These are phyloP conservation scores for Paramecium biaurelia DNA, from an alignment of 73 alveolate genomes.

Conservation along the genomic window DNA sequence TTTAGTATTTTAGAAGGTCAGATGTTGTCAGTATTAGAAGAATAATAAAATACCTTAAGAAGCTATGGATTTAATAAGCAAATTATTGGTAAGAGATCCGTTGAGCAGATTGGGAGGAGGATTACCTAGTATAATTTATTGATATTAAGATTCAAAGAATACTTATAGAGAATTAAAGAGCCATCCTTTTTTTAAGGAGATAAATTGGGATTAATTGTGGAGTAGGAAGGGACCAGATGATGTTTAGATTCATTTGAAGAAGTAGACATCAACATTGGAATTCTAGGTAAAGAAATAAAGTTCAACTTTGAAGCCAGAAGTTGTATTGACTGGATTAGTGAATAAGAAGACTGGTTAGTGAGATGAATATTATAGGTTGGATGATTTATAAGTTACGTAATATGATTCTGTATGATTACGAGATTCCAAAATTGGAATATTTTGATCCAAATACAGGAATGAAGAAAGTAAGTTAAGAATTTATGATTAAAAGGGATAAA, in stretches of 20 bases:
- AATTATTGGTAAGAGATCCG: constrained; percentile 70
- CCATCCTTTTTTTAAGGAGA: constrained; percentile 56
- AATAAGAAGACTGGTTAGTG: neutral
- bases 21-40: constrained; percentile 68
- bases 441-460: neutral
- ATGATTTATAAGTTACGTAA: neutral
- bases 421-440: neutral
- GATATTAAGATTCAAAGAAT: constrained; percentile 69
- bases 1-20: constrained; percentile 78
- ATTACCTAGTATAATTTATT: constrained; percentile 50
- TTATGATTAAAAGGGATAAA: neutral
- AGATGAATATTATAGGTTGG: neutral
- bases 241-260: neutral
- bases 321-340: neutral
- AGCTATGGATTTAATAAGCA: constrained; percentile 83
- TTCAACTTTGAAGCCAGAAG: neutral
- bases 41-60: constrained; percentile 74
- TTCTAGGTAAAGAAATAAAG: neutral
- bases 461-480: neutral
- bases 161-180: neutral
- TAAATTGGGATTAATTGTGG: constrained; percentile 44
- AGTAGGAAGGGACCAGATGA: neutral
- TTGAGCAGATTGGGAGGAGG: constrained; percentile 84
- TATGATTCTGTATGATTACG: neutral
- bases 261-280: neutral